phyloP scores from a whole-genome alignment of 441 rosid species.

The Melastoma candidum region DNA sequence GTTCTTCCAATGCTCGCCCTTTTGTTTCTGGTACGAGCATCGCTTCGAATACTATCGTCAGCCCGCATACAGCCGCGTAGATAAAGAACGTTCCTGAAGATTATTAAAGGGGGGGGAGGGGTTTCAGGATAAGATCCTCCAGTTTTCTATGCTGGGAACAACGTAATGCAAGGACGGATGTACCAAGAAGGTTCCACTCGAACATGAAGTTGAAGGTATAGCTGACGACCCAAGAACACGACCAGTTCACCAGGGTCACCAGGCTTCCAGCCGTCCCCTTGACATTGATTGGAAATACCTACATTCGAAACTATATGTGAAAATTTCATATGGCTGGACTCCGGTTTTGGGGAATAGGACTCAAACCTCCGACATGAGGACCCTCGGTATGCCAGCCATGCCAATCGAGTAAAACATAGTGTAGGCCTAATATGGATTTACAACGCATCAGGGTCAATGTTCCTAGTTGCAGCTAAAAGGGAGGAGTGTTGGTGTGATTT shows the following conservation, averaged over 20 bases:
- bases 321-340: background rate
- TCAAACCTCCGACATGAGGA: slow-evolving; percentile 63
- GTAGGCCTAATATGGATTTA: slow-evolving; percentile 23
- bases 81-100: slow-evolving; percentile 41
- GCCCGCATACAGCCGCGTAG: slow-evolving; percentile 26
- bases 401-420: slow-evolving; percentile 28
- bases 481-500: too few relatives aligned
- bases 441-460: background rate
- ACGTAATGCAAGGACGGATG: background rate
- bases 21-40: slow-evolving; percentile 59
- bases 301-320: background rate
- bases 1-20: slow-evolving; percentile 61
- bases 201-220: slow-evolving; percentile 18
- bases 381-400: slow-evolving; percentile 50
- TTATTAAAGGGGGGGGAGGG: background rate
- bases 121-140: background rate
- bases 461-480: background rate
- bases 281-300: slow-evolving; percentile 13
- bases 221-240: background rate
- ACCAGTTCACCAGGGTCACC: background rate
- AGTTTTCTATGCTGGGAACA: background rate
- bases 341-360: background rate
- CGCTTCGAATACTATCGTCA: slow-evolving; percentile 28
- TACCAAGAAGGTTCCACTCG: slow-evolving; percentile 62
- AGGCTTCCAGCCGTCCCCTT: slow-evolving; percentile 9